Percentiles rank a stretch among this genome's conserved stretches.
phyloP scores from a whole-genome alignment of 2,329 filamentous ascomycete species.

The Ciborinia camelliae region DNA sequence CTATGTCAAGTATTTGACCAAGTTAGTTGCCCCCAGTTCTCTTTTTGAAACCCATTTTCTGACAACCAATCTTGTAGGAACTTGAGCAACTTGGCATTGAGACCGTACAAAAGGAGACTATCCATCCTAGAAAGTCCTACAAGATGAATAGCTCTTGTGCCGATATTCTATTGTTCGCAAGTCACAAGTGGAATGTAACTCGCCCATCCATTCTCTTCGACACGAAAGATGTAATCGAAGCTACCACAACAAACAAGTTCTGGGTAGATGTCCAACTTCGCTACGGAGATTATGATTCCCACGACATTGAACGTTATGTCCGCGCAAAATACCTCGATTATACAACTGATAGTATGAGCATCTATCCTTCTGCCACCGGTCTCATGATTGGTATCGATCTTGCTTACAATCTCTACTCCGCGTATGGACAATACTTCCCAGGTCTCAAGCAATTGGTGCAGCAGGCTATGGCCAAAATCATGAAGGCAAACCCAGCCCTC shows the following conservation, averaged over 20 bases:
- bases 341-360: constrained; percentile 97
- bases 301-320: constrained; percentile 97
- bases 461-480: constrained; percentile 98
- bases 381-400: constrained; percentile 97
- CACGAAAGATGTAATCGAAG: constrained; percentile 91
- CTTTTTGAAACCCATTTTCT: not conserved
- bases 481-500: constrained; percentile 97
- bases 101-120: constrained; percentile 97
- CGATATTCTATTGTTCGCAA: constrained; percentile 93
- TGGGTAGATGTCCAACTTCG: constrained; percentile 96
- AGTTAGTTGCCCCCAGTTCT: constrained; percentile 9
- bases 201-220: constrained; percentile 90
- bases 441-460: constrained; percentile 93
- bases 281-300: constrained; percentile 97
- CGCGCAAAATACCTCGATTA: constrained; percentile 98
- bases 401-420: constrained; percentile 97
- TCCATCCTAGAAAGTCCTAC: constrained; percentile 98
- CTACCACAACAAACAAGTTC: constrained; percentile 97
- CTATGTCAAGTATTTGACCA: constrained; percentile 98
- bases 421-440: constrained; percentile 98
- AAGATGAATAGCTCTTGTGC: constrained; percentile 99
- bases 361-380: constrained; percentile 94
- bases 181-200: constrained; percentile 98
- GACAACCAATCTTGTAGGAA: constrained; percentile 45
- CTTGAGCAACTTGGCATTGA: constrained; percentile 94